Conservation (phyloP, 2,329 filamentous ascomycete species). For the Aureobasidium sp. region DNA sequence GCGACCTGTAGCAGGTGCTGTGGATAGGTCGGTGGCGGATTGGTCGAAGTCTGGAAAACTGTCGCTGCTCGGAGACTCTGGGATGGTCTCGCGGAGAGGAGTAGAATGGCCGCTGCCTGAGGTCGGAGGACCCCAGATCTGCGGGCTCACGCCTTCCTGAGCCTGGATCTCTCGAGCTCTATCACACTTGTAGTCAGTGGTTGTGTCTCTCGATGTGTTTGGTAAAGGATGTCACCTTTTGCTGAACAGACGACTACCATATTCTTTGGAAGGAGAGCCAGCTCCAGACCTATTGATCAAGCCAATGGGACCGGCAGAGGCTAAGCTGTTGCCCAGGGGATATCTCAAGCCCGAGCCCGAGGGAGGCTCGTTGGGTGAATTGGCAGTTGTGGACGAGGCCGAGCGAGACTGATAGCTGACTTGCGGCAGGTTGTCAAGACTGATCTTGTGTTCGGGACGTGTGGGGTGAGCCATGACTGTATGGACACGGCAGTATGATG, state of each 20-base stretch:
- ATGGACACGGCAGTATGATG: background rate
- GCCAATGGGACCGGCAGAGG: constrained; percentile 42
- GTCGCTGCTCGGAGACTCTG: constrained; percentile 86
- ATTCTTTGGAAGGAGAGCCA: constrained; percentile 94
- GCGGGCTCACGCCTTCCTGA: constrained; percentile 74
- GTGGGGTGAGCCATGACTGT: constrained; percentile 74
- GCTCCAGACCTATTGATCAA: constrained; percentile 67
- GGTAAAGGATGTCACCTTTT: constrained; percentile 61
- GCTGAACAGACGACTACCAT: constrained; percentile 74
- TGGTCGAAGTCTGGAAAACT: constrained; percentile 87
- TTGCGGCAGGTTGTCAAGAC: constrained; percentile 72
- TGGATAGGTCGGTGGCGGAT: constrained; percentile 56
- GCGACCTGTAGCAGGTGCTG: constrained; percentile 59
- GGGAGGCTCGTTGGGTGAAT: constrained; percentile 70
- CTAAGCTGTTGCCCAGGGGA: constrained; percentile 62
- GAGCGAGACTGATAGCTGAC: constrained; percentile 64
- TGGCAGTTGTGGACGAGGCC: constrained; percentile 70
- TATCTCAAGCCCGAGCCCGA: constrained; percentile 57
- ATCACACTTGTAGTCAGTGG: constrained; percentile 15
- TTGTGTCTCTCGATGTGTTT: background rate
- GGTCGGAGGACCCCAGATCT: constrained; percentile 85
- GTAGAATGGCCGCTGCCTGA: constrained; percentile 95
- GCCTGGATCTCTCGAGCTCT: constrained; percentile 96
- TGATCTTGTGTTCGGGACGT: constrained; percentile 76
- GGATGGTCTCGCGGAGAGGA: constrained; percentile 92